phyloP scores from a whole-genome alignment of 495 filamentous ascomycete genomes.

The Tuber microsphaerosporum region DNA sequence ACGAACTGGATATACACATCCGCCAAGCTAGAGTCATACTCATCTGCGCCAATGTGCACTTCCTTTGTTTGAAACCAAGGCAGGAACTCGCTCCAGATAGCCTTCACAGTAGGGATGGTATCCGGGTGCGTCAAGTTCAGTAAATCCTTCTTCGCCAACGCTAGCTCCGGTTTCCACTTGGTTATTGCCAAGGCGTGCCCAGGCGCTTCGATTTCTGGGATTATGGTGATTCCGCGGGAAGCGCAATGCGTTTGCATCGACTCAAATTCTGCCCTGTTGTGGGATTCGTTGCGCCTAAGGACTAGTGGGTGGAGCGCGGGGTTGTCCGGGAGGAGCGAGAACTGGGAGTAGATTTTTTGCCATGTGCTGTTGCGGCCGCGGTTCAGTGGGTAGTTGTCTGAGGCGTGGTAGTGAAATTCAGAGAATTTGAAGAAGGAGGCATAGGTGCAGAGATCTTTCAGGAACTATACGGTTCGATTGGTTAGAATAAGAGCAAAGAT shows the following conservation, averaged over 20 bases:
- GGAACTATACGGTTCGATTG: constrained; percentile 35
- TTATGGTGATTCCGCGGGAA: constrained; percentile 49
- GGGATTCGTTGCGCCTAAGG: constrained; percentile 48
- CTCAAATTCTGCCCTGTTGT: constrained; percentile 48
- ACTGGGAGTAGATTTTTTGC: constrained; percentile 51
- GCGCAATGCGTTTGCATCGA: constrained; percentile 52
- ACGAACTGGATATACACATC: constrained; percentile 53
- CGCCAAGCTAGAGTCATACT: constrained; percentile 49
- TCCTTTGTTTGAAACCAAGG: constrained; percentile 54
- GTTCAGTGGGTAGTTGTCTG: constrained; percentile 53
- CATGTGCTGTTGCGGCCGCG: constrained; percentile 51
- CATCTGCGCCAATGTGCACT: constrained; percentile 54
- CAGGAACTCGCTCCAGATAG: constrained; percentile 52
- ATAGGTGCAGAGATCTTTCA: constrained; percentile 55
- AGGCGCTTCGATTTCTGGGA: constrained; percentile 53
- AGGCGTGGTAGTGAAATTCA: constrained; percentile 55
- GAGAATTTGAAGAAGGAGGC: constrained; percentile 54
- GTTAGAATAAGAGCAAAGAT: not conserved
- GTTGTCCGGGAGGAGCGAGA: constrained; percentile 46
- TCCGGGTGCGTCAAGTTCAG: constrained; percentile 53
- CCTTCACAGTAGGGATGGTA: constrained; percentile 50
- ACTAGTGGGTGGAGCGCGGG: constrained; percentile 45
- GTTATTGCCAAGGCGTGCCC: constrained; percentile 52
- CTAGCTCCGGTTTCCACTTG: constrained; percentile 53
- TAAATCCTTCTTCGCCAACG: constrained; percentile 48